These are phyloP conservation scores for Nigrospora sphaerica DNA, from an alignment of 2,329 filamentous ascomycete genomes.

Conservation along the genomic window DNA sequence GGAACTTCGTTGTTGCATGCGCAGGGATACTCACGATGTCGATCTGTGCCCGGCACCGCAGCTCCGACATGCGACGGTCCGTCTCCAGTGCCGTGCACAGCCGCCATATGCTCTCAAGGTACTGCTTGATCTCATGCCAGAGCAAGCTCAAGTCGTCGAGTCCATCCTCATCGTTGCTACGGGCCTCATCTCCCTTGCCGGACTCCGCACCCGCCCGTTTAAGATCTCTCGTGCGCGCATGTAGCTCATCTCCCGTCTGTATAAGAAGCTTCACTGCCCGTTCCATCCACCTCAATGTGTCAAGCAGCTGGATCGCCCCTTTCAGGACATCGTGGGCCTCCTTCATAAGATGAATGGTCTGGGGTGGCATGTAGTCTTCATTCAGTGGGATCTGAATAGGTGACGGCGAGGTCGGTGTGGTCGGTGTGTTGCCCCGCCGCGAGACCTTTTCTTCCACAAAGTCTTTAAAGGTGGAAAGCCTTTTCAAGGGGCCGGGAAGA, in stretches of 20 bases:
- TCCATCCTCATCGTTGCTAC: constrained; percentile 11
- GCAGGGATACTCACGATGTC: constrained; percentile 29
- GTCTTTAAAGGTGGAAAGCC: constrained; percentile 16
- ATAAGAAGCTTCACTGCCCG: constrained; percentile 35
- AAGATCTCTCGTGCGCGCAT: constrained; percentile 19
- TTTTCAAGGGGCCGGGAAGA: constrained; percentile 14
- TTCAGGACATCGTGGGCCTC: constrained; percentile 38
- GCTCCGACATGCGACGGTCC: constrained; percentile 37
- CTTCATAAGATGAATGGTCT: constrained; percentile 40
- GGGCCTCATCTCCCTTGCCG: constrained; percentile 1
- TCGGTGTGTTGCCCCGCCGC: background rate
- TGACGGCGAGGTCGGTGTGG: background rate
- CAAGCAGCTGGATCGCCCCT: constrained; percentile 35
- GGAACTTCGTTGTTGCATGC: too few relatives aligned
- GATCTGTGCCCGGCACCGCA: constrained; percentile 37
- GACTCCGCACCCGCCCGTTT: constrained; percentile 7
- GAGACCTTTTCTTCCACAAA: constrained; percentile 17
- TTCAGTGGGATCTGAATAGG: constrained; percentile 3
- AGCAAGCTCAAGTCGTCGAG: constrained; percentile 25
- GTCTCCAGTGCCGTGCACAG: constrained; percentile 37
- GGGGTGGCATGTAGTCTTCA: constrained; percentile 29
- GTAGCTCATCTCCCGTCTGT: constrained; percentile 34
- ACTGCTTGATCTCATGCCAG: constrained; percentile 40
- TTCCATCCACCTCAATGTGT: constrained; percentile 41
- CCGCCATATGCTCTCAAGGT: constrained; percentile 34